A percentile compares a stretch with the other conserved stretches of the same genome.
Conservation (phyloP, 129 eudicot genomes). For the Chrysanthemum seticuspe region DNA sequence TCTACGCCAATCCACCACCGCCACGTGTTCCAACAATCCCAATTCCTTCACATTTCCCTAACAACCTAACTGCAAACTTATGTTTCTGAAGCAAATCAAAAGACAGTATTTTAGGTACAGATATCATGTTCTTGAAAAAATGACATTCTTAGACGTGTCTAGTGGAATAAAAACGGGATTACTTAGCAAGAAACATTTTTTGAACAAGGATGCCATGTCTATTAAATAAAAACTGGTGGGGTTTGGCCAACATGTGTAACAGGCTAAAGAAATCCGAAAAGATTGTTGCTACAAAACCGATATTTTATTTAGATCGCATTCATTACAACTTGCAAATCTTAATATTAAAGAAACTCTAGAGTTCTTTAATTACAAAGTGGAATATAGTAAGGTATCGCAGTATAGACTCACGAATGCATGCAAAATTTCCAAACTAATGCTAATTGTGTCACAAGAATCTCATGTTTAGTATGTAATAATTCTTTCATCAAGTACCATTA, state of each 20-base stretch:
- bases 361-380: background rate
- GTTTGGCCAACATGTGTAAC: no score
- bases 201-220: no score
- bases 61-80: slow-evolving; percentile 29
- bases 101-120: slow-evolving; percentile 38
- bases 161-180: no score
- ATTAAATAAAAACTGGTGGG: no score
- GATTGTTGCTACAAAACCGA: no score
- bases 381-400: background rate
- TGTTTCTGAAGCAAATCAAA: slow-evolving; percentile 35
- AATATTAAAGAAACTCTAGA: background rate
- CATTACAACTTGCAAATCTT: no score
- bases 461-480: background rate
- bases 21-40: slow-evolving; percentile 16
- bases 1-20: slow-evolving; percentile 35
- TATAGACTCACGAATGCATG: background rate
- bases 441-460: background rate
- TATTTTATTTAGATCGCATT: no score
- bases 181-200: no score
- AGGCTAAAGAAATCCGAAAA: no score
- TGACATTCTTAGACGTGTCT: no score
- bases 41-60: slow-evolving; percentile 14
- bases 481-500: background rate
- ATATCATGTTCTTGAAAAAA: no score
- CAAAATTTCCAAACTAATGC: slow-evolving; percentile 1